Conservation (phyloP, 108 stramenopile species). For the Cyclotella distinguenda region DNA sequence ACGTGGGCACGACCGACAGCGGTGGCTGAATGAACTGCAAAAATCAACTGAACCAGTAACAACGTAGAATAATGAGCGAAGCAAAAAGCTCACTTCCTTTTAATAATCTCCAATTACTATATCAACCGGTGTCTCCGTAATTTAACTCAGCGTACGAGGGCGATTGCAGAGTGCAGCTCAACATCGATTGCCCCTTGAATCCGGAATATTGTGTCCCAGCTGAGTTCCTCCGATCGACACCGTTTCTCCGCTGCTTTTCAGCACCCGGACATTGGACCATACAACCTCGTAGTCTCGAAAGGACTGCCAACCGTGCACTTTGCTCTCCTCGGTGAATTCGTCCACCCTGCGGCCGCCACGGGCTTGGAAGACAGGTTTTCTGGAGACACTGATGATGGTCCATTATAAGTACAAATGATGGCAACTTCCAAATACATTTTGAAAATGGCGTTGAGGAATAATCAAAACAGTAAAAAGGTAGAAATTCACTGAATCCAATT, state of each 20-base stretch:
- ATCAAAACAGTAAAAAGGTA: background rate
- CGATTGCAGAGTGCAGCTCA: no score
- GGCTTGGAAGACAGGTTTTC: slow-evolving; percentile 40
- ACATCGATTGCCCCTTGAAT: slow-evolving; percentile 81
- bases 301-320: slow-evolving; percentile 70
- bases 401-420: no score
- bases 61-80: no score
- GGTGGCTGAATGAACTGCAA: no score
- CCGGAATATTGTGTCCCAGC: slow-evolving; percentile 82
- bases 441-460: background rate
- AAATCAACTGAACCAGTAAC: no score
- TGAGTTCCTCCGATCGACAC: slow-evolving; percentile 84
- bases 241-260: slow-evolving; percentile 80
- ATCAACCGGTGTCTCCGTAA: no score
- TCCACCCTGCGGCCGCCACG: slow-evolving; percentile 51
- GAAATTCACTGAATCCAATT: background rate
- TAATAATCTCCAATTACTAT: no score
- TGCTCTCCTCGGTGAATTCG: slow-evolving; percentile 48
- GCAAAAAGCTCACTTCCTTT: no score
- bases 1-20: no score
- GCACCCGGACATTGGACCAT: slow-evolving; percentile 87
- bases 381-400: slow-evolving; percentile 17
- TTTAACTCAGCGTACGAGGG: no score
- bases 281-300: slow-evolving; percentile 74
- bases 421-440: no score